Percentiles rank a stretch among this genome's conserved stretches.
phyloP scores from a whole-genome alignment of 2,329 filamentous ascomycete species.

The Phialophora macrospora region DNA sequence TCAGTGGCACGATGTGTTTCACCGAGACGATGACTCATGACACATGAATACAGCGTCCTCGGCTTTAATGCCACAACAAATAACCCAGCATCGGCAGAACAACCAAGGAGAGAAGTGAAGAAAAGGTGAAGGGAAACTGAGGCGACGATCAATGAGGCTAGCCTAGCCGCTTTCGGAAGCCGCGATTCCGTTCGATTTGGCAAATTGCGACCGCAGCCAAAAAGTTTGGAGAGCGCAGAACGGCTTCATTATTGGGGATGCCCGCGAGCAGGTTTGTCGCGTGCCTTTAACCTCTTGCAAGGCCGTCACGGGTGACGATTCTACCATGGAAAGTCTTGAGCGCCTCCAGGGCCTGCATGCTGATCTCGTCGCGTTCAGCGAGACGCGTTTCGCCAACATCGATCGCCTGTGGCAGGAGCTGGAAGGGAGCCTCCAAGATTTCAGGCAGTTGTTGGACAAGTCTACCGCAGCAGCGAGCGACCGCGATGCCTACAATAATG shows the following conservation, averaged over 20 bases:
- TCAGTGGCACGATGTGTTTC: neutral
- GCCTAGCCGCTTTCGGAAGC: constrained; percentile 17
- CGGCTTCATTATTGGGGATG: neutral
- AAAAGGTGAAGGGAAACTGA: constrained; percentile 1
- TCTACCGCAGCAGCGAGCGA: constrained; percentile 69
- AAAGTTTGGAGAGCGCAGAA: constrained; percentile 17
- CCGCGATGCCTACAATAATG: constrained; percentile 32
- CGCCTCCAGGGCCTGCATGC: constrained; percentile 83
- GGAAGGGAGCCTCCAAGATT: constrained; percentile 67
- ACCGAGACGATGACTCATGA: constrained; percentile 7
- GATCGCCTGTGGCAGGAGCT: constrained; percentile 71
- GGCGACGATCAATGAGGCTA: constrained; percentile 9
- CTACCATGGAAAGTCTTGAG: constrained; percentile 70
- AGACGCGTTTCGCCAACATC: constrained; percentile 70
- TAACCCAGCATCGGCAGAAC: neutral
- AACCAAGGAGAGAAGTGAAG: neutral
- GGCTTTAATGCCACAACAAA: neutral
- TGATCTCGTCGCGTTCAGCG: constrained; percentile 77
- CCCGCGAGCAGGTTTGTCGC: neutral
- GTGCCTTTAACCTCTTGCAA: constrained; percentile 17
- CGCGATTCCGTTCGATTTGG: neutral
- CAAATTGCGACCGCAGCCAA: constrained; percentile 20
- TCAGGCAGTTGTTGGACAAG: constrained; percentile 75
- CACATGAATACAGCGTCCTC: neutral
- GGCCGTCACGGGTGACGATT: constrained; percentile 63